These are phyloP conservation scores for Gilbertella persicaria DNA, from an alignment of 371 early-diverging fungal species.

Conservation along the genomic window DNA sequence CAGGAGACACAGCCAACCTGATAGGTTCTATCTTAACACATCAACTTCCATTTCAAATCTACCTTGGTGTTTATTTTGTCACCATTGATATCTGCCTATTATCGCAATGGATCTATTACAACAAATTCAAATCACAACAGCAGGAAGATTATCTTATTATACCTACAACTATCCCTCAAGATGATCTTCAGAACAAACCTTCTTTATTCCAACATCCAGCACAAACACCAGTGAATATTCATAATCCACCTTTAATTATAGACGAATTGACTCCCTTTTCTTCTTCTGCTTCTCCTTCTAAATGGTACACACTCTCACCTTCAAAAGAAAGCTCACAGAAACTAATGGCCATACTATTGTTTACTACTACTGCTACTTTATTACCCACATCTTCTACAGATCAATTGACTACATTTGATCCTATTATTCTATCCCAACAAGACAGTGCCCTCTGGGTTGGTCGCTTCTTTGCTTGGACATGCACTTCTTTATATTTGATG, in stretches of 20 bases:
- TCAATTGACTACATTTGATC: not conserved
- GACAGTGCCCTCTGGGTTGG: constrained; percentile 44
- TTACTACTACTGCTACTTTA: constrained; percentile 3
- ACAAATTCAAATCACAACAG: constrained; percentile 13
- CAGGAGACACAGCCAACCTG: constrained; percentile 71
- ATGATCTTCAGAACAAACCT: constrained; percentile 3
- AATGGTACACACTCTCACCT: constrained; percentile 44
- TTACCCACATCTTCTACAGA: constrained; percentile 1
- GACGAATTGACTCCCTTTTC: constrained; percentile 44
- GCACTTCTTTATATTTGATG: constrained; percentile 64
- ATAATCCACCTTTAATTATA: constrained; percentile 3
- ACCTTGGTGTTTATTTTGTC: constrained; percentile 50
- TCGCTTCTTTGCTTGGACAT: constrained; percentile 61
- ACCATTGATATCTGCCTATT: constrained; percentile 42
- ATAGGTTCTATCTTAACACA: constrained; percentile 69
- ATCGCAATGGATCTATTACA: constrained; percentile 45
- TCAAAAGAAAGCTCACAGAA: constrained; percentile 9
- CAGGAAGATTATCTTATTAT: constrained; percentile 28
- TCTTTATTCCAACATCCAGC: constrained; percentile 44
- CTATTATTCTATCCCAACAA: not conserved
- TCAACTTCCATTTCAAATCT: constrained; percentile 76
- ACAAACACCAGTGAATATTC: constrained; percentile 34
- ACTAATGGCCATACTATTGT: constrained; percentile 16
- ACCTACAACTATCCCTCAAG: constrained; percentile 8
- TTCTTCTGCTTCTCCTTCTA: constrained; percentile 47